Base-by-base conservation (phyloP, 257 asterid genomes). In the Ocimum tenuiflorum region DNA sequence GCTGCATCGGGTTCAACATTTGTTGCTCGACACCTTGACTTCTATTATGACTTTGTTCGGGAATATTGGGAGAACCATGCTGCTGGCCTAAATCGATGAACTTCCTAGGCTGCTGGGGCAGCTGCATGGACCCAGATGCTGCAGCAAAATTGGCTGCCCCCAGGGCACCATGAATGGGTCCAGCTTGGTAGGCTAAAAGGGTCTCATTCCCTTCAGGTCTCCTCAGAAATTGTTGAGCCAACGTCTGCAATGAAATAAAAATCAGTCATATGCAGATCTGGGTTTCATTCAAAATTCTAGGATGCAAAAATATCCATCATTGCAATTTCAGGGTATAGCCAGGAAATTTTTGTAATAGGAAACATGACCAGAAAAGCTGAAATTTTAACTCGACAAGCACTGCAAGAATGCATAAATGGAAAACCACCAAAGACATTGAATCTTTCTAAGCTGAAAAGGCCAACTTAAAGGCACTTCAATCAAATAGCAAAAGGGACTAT, bases 131-230 rank as follows among this genome's bases (percentile, higher is more conserved):
- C 54, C 89, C 85, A 48, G 95, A 76, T 66, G 89, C 77, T 50
- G 86, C 81, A 24, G 80, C 70, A 74, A 91, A 86, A 73, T 80
- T 88, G 14, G 81, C 68, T 64, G 80, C 89, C 38, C 95, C 90
- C 65, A 74, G 73, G 38, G 80, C 74, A 59, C 95, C 96, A 73
- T 81, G 95, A 60, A 81, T 52, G 71, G 68, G 75, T 60, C 90
- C 96, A 75, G 87, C 78, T 78, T 90, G 99, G 75, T 88, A 94
- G 43, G 91, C 82, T 67, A 88, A 69, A 74, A 72, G 77, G 47
- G 91, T 78, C 33, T 86, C 97, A 70, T 82, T 86, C 57, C 94
- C 97, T 51, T 91, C 99, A 45, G 95, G 85, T 79, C 96, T 86
- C 76, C 95, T 86, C 67, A 86, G 69, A 69, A 82, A 83, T 60